Evolutionary conservation across 305 asterid species (phyloP).

Genomic region (Fraxinus dipetala): DNA sequence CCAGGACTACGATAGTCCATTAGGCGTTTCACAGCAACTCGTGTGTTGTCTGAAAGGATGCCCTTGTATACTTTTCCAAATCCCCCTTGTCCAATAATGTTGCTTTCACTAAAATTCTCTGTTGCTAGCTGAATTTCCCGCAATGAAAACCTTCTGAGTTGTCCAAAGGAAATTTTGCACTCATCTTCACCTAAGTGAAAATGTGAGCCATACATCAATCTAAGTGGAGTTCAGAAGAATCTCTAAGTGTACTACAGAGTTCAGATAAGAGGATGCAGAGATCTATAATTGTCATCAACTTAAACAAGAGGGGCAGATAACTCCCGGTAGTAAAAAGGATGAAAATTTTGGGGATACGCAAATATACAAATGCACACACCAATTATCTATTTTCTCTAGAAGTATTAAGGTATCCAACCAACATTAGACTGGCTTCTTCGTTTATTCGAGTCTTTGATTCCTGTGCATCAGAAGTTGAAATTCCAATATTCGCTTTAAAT

Average conservation of each 20-base stretch:
- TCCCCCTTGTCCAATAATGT: slow-evolving; percentile 88
- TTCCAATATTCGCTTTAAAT: neutral
- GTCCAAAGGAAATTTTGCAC: slow-evolving; percentile 59
- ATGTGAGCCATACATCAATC: neutral
- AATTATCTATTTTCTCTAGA: neutral
- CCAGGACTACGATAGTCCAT: slow-evolving; percentile 74
- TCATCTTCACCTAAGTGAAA: slow-evolving; percentile 62
- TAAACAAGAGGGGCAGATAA: neutral
- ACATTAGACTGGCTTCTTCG: neutral
- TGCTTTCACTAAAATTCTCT: slow-evolving; percentile 57
- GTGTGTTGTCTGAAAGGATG: slow-evolving; percentile 49
- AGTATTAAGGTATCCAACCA: neutral
- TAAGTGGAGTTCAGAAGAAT: neutral
- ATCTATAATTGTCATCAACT: neutral
- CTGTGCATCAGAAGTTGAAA: neutral
- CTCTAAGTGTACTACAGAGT: neutral
- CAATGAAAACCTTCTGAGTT: slow-evolving; percentile 64
- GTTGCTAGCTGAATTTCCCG: slow-evolving; percentile 85
- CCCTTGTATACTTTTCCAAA: slow-evolving; percentile 86
- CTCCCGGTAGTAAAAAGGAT: neutral
- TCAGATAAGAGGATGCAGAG: neutral
- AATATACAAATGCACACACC: neutral
- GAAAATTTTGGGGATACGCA: neutral
- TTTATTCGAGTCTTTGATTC: neutral
- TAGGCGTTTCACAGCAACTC: slow-evolving; percentile 76